Percentiles rank a stretch among this genome's conserved stretches.
Conservation (phyloP, 495 filamentous ascomycete species). For the Penicillium fimorum region DNA sequence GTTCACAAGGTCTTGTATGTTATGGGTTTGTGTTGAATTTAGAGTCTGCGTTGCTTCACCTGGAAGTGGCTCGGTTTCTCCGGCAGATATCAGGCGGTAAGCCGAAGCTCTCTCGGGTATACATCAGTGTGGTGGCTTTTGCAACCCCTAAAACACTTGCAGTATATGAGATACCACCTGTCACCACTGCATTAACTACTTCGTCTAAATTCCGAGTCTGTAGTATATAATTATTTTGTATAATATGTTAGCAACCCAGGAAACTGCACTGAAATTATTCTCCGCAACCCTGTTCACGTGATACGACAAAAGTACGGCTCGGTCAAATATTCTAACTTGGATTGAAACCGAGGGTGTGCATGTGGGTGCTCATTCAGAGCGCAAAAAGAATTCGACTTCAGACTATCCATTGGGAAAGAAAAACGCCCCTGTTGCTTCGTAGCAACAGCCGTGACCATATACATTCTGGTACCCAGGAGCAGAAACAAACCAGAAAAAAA, state of each 20-base stretch:
- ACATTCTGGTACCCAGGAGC: slow-evolving; percentile 18
- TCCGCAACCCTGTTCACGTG: slow-evolving; percentile 14
- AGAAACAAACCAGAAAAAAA: slow-evolving; percentile 4
- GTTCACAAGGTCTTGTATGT: neutral
- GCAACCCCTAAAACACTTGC: neutral
- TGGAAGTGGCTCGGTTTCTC: neutral
- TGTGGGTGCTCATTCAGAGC: slow-evolving; percentile 1
- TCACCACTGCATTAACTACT: neutral
- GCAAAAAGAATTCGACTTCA: neutral
- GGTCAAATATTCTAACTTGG: slow-evolving; percentile 1
- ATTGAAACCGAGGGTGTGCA: neutral
- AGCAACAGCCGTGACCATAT: slow-evolving; percentile 19
- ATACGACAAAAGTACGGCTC: slow-evolving; percentile 6
- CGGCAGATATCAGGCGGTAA: slow-evolving; percentile 8
- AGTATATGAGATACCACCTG: neutral
- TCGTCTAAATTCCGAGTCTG: neutral
- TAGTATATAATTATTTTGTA: neutral
- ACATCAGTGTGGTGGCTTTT: neutral
- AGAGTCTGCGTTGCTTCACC: neutral
- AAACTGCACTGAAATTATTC: neutral
- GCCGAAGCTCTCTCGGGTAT: neutral
- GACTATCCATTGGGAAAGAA: neutral
- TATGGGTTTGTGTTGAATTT: neutral
- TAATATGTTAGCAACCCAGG: neutral
- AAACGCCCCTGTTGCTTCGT: slow-evolving; percentile 18